These are phyloP conservation scores for Alternaria sp. DNA, from an alignment of 2,329 filamentous ascomycete genomes.

Conservation along the genomic window DNA sequence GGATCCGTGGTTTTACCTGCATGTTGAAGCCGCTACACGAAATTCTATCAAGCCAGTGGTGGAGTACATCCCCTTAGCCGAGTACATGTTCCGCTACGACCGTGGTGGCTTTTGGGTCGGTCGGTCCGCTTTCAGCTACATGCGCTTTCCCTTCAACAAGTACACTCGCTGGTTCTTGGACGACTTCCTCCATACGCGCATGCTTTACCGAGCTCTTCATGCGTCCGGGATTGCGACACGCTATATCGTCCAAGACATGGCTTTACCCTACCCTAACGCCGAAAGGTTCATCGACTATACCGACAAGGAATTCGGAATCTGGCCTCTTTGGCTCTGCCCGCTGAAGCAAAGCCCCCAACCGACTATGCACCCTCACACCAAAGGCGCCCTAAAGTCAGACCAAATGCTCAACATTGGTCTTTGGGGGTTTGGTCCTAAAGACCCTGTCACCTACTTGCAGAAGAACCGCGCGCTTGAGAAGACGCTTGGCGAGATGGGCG, in stretches of 20 bases:
- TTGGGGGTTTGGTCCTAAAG: constrained; percentile 74
- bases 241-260: constrained; percentile 71
- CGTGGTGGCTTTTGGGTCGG: constrained; percentile 73
- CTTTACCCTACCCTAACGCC: constrained; percentile 52
- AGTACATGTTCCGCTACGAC: constrained; percentile 76
- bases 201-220: constrained; percentile 71
- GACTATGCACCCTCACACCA: constrained; percentile 45
- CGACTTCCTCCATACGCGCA: constrained; percentile 66
- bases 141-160: constrained; percentile 68
- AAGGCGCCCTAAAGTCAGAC: constrained; percentile 32
- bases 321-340: constrained; percentile 58
- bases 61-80: constrained; percentile 66
- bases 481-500: constrained; percentile 64
- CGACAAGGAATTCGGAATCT: constrained; percentile 50
- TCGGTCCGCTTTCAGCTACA: constrained; percentile 68
- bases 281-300: constrained; percentile 54
- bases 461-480: constrained; percentile 67
- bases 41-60: constrained; percentile 40
- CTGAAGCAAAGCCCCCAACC: constrained; percentile 45
- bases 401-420: constrained; percentile 66
- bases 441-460: constrained; percentile 52
- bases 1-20: constrained; percentile 61
- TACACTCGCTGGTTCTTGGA: constrained; percentile 68
- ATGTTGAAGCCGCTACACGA: constrained; percentile 51
- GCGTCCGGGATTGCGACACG: constrained; percentile 64